Percentiles rank a stretch among this genome's conserved stretches.
Evolutionary conservation across 306 rosid species (phyloP).

Genomic region (Fagus crenata): DNA sequence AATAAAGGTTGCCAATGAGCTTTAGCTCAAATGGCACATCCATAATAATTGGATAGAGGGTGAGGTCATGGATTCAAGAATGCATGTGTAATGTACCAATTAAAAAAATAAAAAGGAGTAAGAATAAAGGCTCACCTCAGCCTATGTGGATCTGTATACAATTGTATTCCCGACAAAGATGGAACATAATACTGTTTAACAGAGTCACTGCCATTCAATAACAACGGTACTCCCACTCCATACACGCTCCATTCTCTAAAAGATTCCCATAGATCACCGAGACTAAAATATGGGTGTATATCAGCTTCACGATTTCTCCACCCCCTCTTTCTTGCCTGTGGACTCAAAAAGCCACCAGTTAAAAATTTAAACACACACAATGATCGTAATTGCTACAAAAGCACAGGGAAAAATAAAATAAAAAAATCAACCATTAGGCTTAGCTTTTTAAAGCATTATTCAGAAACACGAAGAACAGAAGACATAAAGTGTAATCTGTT

Average conservation of each 20-base stretch:
- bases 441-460: background rate
- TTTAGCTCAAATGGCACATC: too few relatives aligned
- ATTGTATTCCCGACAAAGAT: constrained; percentile 54
- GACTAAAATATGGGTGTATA: constrained; percentile 36
- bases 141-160: constrained; percentile 39
- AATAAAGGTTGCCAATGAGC: background rate
- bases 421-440: background rate
- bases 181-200: constrained; percentile 55
- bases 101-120: background rate
- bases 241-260: constrained; percentile 59
- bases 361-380: constrained; percentile 22
- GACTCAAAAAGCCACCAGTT: constrained; percentile 28
- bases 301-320: constrained; percentile 23
- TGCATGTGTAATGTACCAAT: too few relatives aligned
- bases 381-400: background rate
- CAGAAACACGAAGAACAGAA: too few relatives aligned
- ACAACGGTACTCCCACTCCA: constrained; percentile 56
- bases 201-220: constrained; percentile 31
- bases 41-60: background rate
- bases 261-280: constrained; percentile 56
- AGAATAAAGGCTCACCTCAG: constrained; percentile 31
- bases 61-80: background rate
- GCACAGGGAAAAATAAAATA: background rate
- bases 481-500: too few relatives aligned
- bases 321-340: constrained; percentile 36